Percentiles rank a stretch among this genome's conserved stretches.
Conservation (phyloP, 805 yeast genomes). For the Clavispora fructus region DNA sequence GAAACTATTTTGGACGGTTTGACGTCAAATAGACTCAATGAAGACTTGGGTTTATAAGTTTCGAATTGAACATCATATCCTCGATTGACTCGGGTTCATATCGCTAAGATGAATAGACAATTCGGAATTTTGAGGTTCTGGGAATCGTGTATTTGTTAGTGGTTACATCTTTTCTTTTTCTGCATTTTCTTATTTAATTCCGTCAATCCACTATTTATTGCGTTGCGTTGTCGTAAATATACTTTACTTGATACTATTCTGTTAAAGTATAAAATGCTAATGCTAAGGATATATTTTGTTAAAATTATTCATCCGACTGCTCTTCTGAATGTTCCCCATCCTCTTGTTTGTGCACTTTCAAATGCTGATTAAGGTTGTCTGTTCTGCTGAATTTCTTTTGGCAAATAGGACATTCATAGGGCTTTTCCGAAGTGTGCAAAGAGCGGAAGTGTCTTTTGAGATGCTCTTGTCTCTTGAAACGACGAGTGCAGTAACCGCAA, state of each 20-base stretch:
- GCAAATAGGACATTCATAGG: constrained; percentile 58
- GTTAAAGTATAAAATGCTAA: neutral
- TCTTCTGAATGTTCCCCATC: constrained; percentile 6
- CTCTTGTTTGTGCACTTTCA: constrained; percentile 46
- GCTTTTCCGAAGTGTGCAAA: constrained; percentile 68
- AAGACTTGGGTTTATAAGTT: constrained; percentile 10
- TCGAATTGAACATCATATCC: neutral
- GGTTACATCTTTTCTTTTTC: neutral
- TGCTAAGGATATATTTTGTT: neutral
- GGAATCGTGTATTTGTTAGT: too few relatives aligned
- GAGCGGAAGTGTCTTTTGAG: constrained; percentile 69
- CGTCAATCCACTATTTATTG: neutral
- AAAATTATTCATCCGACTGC: neutral
- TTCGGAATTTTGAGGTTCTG: too few relatives aligned
- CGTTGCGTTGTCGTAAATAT: neutral
- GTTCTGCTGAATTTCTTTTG: constrained; percentile 61
- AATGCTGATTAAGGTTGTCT: constrained; percentile 63
- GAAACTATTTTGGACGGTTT: constrained; percentile 13
- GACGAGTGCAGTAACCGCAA: constrained; percentile 59
- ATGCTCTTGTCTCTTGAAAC: constrained; percentile 73
- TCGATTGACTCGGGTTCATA: neutral
- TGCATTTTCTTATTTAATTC: neutral
- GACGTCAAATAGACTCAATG: constrained; percentile 14
- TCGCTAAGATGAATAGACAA: too few relatives aligned
- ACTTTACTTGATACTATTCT: neutral